A percentile compares a stretch with the other conserved stretches of the same genome.
Evolutionary conservation across 208 protist species (phyloP).

Genomic region (Wallacemonas rigidus): DNA sequence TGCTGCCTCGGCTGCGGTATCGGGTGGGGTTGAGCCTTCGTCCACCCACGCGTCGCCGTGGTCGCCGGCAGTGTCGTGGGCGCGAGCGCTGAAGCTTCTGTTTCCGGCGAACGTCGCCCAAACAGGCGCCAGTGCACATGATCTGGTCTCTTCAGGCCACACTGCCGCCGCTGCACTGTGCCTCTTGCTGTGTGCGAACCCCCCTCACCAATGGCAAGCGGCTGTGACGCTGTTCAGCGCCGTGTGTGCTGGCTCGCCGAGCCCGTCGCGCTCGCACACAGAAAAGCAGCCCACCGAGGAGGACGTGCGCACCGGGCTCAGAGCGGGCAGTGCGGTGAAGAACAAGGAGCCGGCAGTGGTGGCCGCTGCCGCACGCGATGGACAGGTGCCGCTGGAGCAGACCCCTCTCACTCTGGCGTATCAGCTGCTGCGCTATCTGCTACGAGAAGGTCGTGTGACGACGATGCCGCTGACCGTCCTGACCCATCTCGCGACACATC

Average conservation of each 20-base stretch:
- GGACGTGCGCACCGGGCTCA: too few relatives aligned
- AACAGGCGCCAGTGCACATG: neutral
- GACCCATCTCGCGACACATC: neutral
- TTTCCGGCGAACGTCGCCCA: neutral
- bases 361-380: too few relatives aligned
- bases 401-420: conserved; percentile 13
- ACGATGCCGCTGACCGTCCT: neutral
- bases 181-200: neutral
- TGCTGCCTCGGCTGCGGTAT: too few relatives aligned
- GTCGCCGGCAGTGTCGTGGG: neutral
- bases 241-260: neutral
- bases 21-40: too few relatives aligned
- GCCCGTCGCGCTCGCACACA: neutral
- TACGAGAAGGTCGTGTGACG: neutral
- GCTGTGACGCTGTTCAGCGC: conserved; percentile 16
- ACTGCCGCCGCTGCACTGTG: conserved; percentile 10
- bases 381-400: neutral
- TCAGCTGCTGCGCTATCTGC: conserved; percentile 4
- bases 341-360: too few relatives aligned
- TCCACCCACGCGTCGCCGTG: neutral
- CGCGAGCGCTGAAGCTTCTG: neutral
- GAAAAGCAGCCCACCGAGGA: neutral
- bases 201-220: conserved; percentile 23
- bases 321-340: too few relatives aligned
- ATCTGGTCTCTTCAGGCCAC: neutral